Evolutionary conservation across 257 asterid species (phyloP).

Genomic region (Rehmannia glutinosa): DNA sequence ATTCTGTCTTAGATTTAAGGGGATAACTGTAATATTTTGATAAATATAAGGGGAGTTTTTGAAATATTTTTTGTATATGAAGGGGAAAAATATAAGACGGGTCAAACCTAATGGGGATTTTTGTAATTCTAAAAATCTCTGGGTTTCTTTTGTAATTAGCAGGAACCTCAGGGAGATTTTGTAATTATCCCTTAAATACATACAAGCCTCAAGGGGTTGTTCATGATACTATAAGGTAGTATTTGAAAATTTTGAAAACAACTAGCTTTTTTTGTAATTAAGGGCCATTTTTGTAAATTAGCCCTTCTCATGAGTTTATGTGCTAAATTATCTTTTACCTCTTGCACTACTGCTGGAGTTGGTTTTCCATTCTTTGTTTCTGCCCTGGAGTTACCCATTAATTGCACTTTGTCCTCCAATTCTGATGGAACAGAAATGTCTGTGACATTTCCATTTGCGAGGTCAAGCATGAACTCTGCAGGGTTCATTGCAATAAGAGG

Average conservation of each 20-base stretch:
- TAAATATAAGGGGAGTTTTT: too few relatives aligned
- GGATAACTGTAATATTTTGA: too few relatives aligned
- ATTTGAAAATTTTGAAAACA: too few relatives aligned
- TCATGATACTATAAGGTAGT: too few relatives aligned
- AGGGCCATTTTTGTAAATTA: neutral
- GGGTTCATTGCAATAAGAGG: slow-evolving; percentile 91
- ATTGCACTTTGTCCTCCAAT: slow-evolving; percentile 65
- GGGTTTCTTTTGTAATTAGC: too few relatives aligned
- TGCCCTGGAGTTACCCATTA: slow-evolving; percentile 39
- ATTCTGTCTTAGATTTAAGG: too few relatives aligned
- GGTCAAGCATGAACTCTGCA: slow-evolving; percentile 90
- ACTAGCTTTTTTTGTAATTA: neutral
- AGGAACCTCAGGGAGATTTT: too few relatives aligned
- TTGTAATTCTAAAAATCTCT: neutral
- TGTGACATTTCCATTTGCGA: slow-evolving; percentile 78
- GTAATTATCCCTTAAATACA: too few relatives aligned
- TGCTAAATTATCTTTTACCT: slow-evolving; percentile 34
- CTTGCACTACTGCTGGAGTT: slow-evolving; percentile 53
- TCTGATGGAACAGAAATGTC: slow-evolving; percentile 85
- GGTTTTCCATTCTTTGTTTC: slow-evolving; percentile 55
- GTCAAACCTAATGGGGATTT: neutral
- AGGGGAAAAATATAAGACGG: too few relatives aligned
- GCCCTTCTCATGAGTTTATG: neutral
- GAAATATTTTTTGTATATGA: too few relatives aligned
- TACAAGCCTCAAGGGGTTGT: too few relatives aligned